Conservation (phyloP, 345 rosid species). For the Corymbia maculata region DNA sequence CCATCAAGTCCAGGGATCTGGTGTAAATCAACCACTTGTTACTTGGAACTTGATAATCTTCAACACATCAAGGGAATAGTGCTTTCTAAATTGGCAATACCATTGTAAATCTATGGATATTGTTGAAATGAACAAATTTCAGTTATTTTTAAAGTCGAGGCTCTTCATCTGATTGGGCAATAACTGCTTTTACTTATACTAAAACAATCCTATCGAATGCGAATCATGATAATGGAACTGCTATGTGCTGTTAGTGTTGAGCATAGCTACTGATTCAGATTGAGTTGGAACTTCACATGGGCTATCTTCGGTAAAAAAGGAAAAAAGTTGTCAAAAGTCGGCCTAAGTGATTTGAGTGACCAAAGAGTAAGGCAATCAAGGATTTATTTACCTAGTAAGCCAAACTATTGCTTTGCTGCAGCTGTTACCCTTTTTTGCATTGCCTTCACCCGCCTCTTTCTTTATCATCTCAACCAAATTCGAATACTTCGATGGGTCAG, state of each 20-base stretch:
- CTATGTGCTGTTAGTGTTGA: background rate
- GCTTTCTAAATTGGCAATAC: background rate
- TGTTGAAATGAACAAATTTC: background rate
- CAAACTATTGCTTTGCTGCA: slow-evolving; percentile 77
- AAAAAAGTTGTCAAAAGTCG: background rate
- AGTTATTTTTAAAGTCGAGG: background rate
- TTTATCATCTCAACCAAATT: slow-evolving; percentile 65
- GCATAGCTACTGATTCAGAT: background rate
- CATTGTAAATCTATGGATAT: background rate
- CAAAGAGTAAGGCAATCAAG: background rate
- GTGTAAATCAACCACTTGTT: background rate
- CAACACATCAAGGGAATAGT: background rate
- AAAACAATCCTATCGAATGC: background rate
- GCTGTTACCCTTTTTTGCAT: slow-evolving; percentile 38
- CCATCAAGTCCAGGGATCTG: slow-evolving; percentile 74
- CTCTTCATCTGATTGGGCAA: background rate
- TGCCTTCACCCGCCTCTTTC: slow-evolving; percentile 58
- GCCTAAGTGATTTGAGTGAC: background rate
- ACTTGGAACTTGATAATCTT: background rate
- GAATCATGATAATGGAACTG: background rate
- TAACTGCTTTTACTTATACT: background rate
- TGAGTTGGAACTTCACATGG: background rate
- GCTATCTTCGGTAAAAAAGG: background rate
- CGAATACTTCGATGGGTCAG: slow-evolving; percentile 44
- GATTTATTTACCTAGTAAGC: slow-evolving; percentile 69